A percentile compares a stretch with the other conserved stretches of the same genome.
Conservation (phyloP, 2,329 filamentous ascomycete species). For the Harringtonia lauricola region DNA sequence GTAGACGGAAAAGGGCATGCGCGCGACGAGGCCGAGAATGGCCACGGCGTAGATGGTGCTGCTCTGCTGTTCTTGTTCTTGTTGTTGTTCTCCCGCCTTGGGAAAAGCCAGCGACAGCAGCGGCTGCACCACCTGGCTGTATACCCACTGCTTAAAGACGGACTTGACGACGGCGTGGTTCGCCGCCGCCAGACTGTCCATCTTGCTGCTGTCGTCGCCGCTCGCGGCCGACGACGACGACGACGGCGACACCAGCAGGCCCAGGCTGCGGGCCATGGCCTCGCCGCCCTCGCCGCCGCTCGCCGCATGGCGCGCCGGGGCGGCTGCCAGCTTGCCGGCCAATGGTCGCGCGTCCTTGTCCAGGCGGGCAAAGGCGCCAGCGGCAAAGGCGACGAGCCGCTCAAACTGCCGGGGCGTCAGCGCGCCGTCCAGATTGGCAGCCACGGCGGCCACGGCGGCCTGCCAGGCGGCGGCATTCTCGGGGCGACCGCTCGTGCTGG, state of each 20-base stretch:
- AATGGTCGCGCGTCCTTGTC: constrained; percentile 23
- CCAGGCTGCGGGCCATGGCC: constrained; percentile 29
- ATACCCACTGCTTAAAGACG: constrained; percentile 34
- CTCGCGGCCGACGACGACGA: too few species aligned
- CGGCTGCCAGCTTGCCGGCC: constrained; percentile 14
- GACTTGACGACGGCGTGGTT: constrained; percentile 32
- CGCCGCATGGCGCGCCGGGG: constrained; percentile 12
- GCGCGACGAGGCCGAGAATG: constrained; percentile 35
- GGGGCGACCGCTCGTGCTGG: constrained; percentile 11
- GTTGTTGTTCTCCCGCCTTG: constrained; percentile 7
- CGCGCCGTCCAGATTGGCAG: neutral
- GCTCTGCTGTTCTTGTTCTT: constrained; percentile 11
- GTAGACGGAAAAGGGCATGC: constrained; percentile 39
- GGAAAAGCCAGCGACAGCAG: constrained; percentile 33
- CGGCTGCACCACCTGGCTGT: constrained; percentile 32
- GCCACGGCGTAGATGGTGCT: constrained; percentile 31
- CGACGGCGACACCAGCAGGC: constrained; percentile 27
- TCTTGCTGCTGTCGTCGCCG: constrained; percentile 18
- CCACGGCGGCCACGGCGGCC: constrained; percentile 5
- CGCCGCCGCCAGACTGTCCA: constrained; percentile 21
- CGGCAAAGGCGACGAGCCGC: constrained; percentile 16
- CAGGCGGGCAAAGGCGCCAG: constrained; percentile 20
- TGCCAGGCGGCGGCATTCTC: constrained; percentile 15
- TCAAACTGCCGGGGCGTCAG: constrained; percentile 10
- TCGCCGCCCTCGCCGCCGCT: constrained; percentile 19